A percentile compares a stretch with the other conserved stretches of the same genome.
Conservation (phyloP, 2,329 filamentous ascomycete species). For the Alternaria hordeiaustralica region DNA sequence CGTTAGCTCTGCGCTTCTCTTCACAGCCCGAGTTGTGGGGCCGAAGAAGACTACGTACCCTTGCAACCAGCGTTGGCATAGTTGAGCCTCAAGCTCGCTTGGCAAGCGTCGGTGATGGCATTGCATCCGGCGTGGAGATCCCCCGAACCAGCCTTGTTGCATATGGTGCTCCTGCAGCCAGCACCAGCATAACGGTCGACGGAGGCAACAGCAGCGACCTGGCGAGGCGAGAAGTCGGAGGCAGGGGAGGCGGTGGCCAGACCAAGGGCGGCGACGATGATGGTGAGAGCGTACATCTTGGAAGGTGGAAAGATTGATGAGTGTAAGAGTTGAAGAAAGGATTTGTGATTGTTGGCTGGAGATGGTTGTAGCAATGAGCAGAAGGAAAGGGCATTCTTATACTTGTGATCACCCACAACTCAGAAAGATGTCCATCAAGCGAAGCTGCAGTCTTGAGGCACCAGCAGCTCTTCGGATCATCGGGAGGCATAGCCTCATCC, state of each 20-base stretch:
- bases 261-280: slow-evolving; percentile 9
- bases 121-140: slow-evolving; percentile 21
- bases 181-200: slow-evolving; percentile 20
- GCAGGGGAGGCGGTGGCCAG: slow-evolving; percentile 11
- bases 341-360: neutral
- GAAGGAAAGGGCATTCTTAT: neutral
- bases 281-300: slow-evolving; percentile 8
- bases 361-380: neutral
- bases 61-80: slow-evolving; percentile 20
- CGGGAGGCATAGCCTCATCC: neutral
- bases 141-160: slow-evolving; percentile 21
- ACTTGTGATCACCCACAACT: neutral
- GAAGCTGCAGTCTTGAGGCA: neutral
- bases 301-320: neutral
- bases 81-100: slow-evolving; percentile 14
- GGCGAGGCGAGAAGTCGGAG: slow-evolving; percentile 5
- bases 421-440: neutral
- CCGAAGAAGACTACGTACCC: neutral
- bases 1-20: neutral
- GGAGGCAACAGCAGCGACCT: slow-evolving; percentile 12
- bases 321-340: neutral
- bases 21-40: neutral
- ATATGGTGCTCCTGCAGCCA: slow-evolving; percentile 16
- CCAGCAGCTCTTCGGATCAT: neutral
- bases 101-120: slow-evolving; percentile 13